Evolutionary conservation across 805 yeast species (phyloP).

Genomic region (Ogataea populi-albae): DNA sequence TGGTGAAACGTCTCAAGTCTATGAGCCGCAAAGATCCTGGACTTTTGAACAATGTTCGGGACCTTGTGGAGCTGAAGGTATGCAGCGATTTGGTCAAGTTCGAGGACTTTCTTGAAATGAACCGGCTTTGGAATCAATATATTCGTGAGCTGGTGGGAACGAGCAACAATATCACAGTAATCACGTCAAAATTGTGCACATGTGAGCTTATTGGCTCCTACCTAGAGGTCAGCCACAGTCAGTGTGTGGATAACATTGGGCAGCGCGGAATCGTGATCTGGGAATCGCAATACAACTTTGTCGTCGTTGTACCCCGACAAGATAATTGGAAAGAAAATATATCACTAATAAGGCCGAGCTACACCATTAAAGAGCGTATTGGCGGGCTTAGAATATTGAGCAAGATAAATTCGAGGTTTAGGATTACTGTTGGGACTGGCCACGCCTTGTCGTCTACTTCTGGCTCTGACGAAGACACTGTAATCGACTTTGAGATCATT

Average conservation of each 20-base stretch:
- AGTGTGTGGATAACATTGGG: constrained; percentile 57
- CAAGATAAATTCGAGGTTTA: constrained; percentile 66
- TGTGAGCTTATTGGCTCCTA: constrained; percentile 83
- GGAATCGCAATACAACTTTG: constrained; percentile 75
- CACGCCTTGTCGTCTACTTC: too few relatives aligned
- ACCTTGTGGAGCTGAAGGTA: constrained; percentile 21
- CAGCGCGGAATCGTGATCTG: constrained; percentile 73
- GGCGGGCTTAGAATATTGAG: constrained; percentile 69
- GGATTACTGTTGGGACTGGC: constrained; percentile 41
- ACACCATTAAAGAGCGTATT: constrained; percentile 31
- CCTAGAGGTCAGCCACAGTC: constrained; percentile 55
- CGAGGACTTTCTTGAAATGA: constrained; percentile 51
- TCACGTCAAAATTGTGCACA: constrained; percentile 59
- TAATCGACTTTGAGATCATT: constrained; percentile 58
- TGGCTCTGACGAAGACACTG: constrained; percentile 33
- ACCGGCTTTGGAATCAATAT: constrained; percentile 73
- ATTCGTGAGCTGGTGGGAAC: constrained; percentile 50
- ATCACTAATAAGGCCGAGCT: constrained; percentile 12
- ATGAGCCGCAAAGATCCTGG: constrained; percentile 25
- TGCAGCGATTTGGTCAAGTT: constrained; percentile 33
- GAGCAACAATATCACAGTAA: constrained; percentile 22
- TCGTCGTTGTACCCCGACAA: constrained; percentile 51
- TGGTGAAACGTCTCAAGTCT: constrained; percentile 36
- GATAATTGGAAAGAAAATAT: constrained; percentile 36
- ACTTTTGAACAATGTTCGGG: constrained; percentile 15